These are phyloP conservation scores for Porodaedalea pini DNA, from an alignment of 1,284 basidiomycete species.

Conservation along the genomic window DNA sequence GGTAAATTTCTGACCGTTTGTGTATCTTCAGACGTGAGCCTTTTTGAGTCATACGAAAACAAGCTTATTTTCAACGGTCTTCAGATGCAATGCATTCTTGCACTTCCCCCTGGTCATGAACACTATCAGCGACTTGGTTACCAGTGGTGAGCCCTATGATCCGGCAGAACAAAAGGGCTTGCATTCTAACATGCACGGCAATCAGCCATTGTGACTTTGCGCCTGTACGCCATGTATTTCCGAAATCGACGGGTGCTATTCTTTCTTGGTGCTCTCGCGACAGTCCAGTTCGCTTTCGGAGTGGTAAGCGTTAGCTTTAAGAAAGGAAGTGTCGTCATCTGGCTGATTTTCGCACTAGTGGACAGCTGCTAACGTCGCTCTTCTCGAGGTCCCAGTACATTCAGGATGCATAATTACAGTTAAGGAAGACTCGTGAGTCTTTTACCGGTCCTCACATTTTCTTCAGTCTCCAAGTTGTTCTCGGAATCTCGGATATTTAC, in stretches of 20 bases:
- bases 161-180: background rate
- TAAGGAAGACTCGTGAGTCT: too few relatives aligned
- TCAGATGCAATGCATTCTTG: constrained; percentile 8
- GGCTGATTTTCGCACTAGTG: too few relatives aligned
- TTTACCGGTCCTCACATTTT: too few relatives aligned
- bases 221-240: constrained; percentile 9
- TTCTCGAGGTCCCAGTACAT: too few relatives aligned
- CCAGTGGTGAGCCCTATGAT: background rate
- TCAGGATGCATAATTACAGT: too few relatives aligned
- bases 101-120: constrained; percentile 9
- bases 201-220: constrained; percentile 5
- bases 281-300: background rate
- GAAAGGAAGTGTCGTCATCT: too few relatives aligned
- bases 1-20: background rate
- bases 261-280: background rate
- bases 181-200: background rate
- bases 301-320: background rate
- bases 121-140: constrained; percentile 10
- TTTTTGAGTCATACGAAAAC: background rate
- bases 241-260: background rate
- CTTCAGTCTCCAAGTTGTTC: too few relatives aligned
- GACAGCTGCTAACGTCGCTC: too few relatives aligned
- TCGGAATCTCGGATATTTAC: too few relatives aligned
- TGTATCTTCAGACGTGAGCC: background rate
- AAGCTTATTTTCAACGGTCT: background rate